Percentiles rank a stretch among this genome's conserved stretches.
These are phyloP conservation scores for Aureobasidium sp. DNA, from an alignment of 2,329 filamentous ascomycete species.

Conservation along the genomic window DNA sequence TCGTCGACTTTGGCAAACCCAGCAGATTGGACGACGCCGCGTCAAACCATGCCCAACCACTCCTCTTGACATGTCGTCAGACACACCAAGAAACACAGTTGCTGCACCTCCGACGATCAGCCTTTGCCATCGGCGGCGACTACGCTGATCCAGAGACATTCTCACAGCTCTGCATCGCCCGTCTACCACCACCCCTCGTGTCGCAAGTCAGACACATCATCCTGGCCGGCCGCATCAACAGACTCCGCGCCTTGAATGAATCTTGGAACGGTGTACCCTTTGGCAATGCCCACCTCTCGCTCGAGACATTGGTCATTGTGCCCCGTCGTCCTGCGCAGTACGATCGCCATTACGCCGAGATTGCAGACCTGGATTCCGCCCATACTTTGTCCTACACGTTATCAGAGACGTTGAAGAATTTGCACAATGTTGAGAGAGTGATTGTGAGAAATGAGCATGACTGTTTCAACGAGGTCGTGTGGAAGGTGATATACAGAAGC, in stretches of 20 bases:
- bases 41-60: not conserved
- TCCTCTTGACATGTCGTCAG: slow-evolving; percentile 16
- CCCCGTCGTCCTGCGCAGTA: slow-evolving; percentile 27
- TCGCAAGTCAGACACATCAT: slow-evolving; percentile 27
- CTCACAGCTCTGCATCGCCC: slow-evolving; percentile 21
- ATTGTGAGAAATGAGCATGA: slow-evolving; percentile 27
- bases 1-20: slow-evolving; percentile 4
- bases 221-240: slow-evolving; percentile 27
- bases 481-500: slow-evolving; percentile 30
- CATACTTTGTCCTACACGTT: slow-evolving; percentile 24
- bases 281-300: slow-evolving; percentile 25
- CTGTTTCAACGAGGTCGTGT: slow-evolving; percentile 30
- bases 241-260: slow-evolving; percentile 31
- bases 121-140: slow-evolving; percentile 26
- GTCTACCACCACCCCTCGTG: slow-evolving; percentile 21
- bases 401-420: slow-evolving; percentile 18
- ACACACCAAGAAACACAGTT: slow-evolving; percentile 20
- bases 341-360: slow-evolving; percentile 23
- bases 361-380: slow-evolving; percentile 30
- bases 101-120: slow-evolving; percentile 26
- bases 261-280: slow-evolving; percentile 30
- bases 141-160: slow-evolving; percentile 26
- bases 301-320: slow-evolving; percentile 28
- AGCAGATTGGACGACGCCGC: not conserved
- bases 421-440: slow-evolving; percentile 26